Evolutionary conservation across 371 early-diverging fungal genomes (phyloP).

Genomic region (Mucor mucedo): DNA sequence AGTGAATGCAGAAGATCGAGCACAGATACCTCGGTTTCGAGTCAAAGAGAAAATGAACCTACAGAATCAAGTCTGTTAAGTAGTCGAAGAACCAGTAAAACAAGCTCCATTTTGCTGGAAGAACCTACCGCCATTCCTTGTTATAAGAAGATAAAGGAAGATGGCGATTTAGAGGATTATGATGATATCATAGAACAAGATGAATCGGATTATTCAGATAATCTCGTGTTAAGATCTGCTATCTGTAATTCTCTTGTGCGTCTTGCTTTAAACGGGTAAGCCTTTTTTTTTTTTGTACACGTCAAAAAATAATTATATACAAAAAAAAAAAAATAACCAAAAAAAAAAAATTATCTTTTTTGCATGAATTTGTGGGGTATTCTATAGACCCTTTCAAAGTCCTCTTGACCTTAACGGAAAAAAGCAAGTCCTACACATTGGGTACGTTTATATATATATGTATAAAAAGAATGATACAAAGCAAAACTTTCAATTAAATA

Average conservation of each 20-base stretch:
- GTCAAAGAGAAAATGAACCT: too few species aligned
- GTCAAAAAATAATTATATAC: not conserved
- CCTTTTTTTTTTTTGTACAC: conserved; percentile 6
- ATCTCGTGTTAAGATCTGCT: not conserved
- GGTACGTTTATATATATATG: not conserved
- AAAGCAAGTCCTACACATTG: conserved; percentile 3
- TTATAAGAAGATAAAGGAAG: conserved; percentile 15
- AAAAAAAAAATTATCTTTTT: too few species aligned
- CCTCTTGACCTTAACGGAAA: conserved; percentile 6
- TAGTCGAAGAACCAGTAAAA: not conserved
- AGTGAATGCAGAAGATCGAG: too few species aligned
- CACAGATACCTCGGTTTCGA: too few species aligned
- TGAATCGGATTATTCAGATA: conserved; percentile 9
- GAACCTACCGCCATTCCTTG: not conserved
- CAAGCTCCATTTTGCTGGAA: conserved; percentile 13
- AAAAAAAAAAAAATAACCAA: too few species aligned
- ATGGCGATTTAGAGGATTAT: conserved; percentile 20
- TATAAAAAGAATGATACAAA: not conserved
- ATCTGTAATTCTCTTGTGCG: conserved; percentile 34
- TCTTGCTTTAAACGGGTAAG: conserved; percentile 51
- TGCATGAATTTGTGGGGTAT: too few species aligned
- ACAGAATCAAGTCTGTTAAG: too few species aligned
- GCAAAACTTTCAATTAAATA: not conserved
- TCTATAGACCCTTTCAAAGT: conserved; percentile 18
- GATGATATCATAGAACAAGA: conserved; percentile 9